These are phyloP conservation scores for Coriolopsis trogii DNA, from an alignment of 1,284 basidiomycete species.

Conservation along the genomic window DNA sequence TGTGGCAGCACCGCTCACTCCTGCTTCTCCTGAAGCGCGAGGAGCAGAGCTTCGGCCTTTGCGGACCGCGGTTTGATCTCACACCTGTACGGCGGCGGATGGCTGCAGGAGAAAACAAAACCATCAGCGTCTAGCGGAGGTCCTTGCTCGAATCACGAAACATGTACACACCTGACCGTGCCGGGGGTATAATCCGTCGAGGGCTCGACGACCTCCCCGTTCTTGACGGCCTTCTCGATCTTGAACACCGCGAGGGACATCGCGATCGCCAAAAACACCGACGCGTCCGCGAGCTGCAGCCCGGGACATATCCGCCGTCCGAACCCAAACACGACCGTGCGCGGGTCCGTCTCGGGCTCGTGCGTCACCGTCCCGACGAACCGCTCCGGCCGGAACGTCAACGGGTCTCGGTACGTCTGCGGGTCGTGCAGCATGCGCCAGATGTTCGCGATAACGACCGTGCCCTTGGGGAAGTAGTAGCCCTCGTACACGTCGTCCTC, in stretches of 20 bases:
- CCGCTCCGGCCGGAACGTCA: conserved; percentile 34
- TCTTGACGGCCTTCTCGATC: conserved; percentile 31
- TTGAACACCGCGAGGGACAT: conserved; percentile 37
- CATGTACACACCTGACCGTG: conserved; percentile 29
- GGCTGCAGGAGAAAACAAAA: conserved; percentile 22
- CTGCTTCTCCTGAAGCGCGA: conserved; percentile 2
- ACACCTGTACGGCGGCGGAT: conserved; percentile 37
- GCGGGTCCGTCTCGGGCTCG: conserved; percentile 29
- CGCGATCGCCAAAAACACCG: conserved; percentile 34
- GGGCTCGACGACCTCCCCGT: conserved; percentile 29
- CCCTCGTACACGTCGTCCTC: conserved; percentile 35
- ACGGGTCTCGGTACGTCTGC: conserved; percentile 30
- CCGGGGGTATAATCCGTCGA: conserved; percentile 28
- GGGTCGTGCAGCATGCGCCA: conserved; percentile 36
- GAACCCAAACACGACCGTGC: conserved; percentile 31
- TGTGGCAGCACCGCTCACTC: too few species aligned
- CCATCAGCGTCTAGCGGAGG: background rate
- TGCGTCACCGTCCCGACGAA: conserved; percentile 27
- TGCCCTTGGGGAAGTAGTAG: conserved; percentile 34
- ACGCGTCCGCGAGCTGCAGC: conserved; percentile 36
- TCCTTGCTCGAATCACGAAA: too few species aligned
- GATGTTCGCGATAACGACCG: conserved; percentile 31
- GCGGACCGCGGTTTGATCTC: conserved; percentile 34
- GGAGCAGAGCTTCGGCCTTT: conserved; percentile 27
- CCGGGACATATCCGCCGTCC: conserved; percentile 32